Evolutionary conservation across 305 asterid genomes (phyloP), one percentile per base, ranked within the genome.

Genomic region (Monarda citriodora): DNA sequence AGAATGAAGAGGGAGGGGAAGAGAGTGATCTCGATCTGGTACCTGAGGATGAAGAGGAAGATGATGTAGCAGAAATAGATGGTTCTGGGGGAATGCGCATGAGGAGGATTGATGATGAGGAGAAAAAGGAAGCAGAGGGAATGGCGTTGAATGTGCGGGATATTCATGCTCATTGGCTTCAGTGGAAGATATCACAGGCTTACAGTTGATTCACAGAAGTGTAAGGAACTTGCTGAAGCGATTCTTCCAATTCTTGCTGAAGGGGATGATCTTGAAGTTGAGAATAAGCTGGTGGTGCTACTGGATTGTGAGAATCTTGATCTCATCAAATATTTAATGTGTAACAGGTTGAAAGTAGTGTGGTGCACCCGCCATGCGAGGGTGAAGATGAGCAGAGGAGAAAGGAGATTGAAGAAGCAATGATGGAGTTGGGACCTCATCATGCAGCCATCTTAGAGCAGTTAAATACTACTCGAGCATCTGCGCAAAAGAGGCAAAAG

Each of bases 161-260:
- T 62, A 81, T 89, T 70, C 96, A 93, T 82, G 97, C 96, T 5
- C 90, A 89, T 66, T 89, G 96, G 96, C 96, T 93, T 72, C 96
- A 93, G 60, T 80, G 99, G 77, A 93, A 90, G 83, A 93, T 93
- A 61, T 87, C 96, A 15, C 92, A 76, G 69, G 99, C 97, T 49
- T 88, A 87, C 77, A 95, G 81, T 67, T 60, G 97, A 93, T 73
- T 87, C 96, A 0, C 91, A 82, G 65, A 90, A 90, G 70, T 82
- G 97, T 71, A 92, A 87, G 82, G 82, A 81, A 71, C 91, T 93
- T n/a, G 95, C 95, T 2, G 97, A 90, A 69, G 93, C 81, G 66
- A 88, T 93, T 62, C 89, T 90, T 62, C 81, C 76, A 69, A 87
- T 87, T 79, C 97, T 93, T 52, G 89, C 88, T 51, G 86, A 90